Evolutionary conservation across 1,139 yeast genomes (phyloP).

Genomic region (Eremothecium sinecaudum): DNA sequence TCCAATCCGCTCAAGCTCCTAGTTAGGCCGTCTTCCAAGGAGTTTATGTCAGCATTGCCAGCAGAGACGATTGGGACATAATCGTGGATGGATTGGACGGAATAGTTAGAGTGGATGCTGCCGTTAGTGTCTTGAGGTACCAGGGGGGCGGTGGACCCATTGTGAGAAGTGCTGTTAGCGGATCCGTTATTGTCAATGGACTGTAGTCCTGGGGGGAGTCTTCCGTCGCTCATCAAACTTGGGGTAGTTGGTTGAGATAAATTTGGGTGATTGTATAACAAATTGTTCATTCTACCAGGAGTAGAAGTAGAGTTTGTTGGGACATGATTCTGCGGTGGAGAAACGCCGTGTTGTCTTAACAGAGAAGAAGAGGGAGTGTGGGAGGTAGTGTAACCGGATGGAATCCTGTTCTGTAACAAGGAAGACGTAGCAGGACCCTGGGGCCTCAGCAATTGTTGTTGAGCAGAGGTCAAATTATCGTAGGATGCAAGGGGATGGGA

Average conservation of each 20-base stretch:
- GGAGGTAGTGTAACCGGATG: slow-evolving; percentile 28
- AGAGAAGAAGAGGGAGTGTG: slow-evolving; percentile 22
- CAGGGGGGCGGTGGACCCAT: slow-evolving; percentile 13
- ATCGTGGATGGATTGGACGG: slow-evolving; percentile 27
- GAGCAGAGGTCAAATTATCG: slow-evolving; percentile 9
- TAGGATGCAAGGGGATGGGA: slow-evolving; percentile 10
- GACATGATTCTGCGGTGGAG: slow-evolving; percentile 20
- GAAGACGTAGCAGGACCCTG: slow-evolving; percentile 26
- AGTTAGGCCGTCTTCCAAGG: slow-evolving; percentile 26
- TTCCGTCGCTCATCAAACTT: slow-evolving; percentile 23
- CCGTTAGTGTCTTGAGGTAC: slow-evolving; percentile 30
- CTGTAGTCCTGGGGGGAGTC: slow-evolving; percentile 14
- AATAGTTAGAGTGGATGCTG: slow-evolving; percentile 29
- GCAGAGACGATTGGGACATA: slow-evolving; percentile 11
- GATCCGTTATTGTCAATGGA: slow-evolving; percentile 11
- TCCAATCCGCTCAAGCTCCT: slow-evolving; percentile 30
- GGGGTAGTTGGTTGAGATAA: slow-evolving; percentile 31
- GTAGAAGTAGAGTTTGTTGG: slow-evolving; percentile 16
- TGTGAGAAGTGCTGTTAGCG: slow-evolving; percentile 10
- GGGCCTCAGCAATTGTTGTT: slow-evolving; percentile 23
- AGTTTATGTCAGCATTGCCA: slow-evolving; percentile 12
- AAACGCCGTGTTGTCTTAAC: slow-evolving; percentile 25
- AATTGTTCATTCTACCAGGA: slow-evolving; percentile 1
- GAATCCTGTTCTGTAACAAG: slow-evolving; percentile 21
- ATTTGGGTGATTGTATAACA: slow-evolving; percentile 13